Base-by-base conservation (phyloP, 805 yeast genomes). In the Spathaspora arborariae region DNA sequence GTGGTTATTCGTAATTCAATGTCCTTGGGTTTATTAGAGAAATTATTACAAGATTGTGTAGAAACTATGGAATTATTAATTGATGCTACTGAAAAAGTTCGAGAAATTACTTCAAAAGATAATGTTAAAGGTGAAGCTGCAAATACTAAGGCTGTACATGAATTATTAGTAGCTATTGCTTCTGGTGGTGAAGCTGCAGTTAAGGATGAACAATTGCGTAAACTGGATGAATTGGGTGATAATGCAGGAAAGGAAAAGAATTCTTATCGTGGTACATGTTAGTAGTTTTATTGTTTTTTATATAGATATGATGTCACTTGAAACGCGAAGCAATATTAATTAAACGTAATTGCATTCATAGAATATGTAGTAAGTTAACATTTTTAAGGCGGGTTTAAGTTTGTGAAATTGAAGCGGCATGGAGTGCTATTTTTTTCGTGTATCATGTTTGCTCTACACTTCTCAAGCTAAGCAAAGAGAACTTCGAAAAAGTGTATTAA, bases 1-100 rank as follows among this genome's bases (percentile, higher is more conserved):
- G 88, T 91, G 20, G 97, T 90, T 11, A 89, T 88, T 45, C 79
- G 95, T 57, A 78, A 76, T 54, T 81, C 84, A 45, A 69, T 90
- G 62, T 75, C 85, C 41, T 70, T 84, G 51, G 69, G 74, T 62
- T 68, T 87, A 51, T 64, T 86, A 26, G 84, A 81, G 53, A 76
- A 80, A 58, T 68, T 85, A 56, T 78, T 85, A 80, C 72, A 70
- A 49, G 90, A 82, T 56, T 75, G 81, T 38, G 71, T 79, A 43
- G 72, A 72, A 41, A 68, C 75, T 34, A 70, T 76, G 26, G 82
- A 84, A 58, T 63, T 78, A 22, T 72, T 85, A 54, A 68, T 76
- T 47, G 65, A 67, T 41, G 68, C 86, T 2, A 69, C 73, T 36
- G 74, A 72, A 11, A 53, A 67, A 37, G 78, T 75, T 7, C 58